Evolutionary conservation across 2,329 filamentous ascomycete genomes (phyloP), one percentile per base, ranked within the genome.

Genomic region (Talaromyces sp.): DNA sequence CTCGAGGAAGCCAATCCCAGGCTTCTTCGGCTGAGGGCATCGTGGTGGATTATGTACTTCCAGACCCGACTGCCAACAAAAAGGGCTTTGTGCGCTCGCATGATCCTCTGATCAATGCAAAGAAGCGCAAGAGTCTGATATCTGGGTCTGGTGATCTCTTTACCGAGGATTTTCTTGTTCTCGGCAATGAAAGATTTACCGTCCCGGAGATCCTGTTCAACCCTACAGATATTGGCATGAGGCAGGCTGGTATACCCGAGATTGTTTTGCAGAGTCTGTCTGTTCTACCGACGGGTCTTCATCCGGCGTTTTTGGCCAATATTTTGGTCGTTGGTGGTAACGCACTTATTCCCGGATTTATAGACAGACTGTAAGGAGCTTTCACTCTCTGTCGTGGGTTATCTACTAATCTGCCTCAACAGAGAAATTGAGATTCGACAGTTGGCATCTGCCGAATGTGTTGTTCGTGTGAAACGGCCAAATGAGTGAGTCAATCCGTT

Each of bases 181-280:
- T 99, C 9, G 87, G 90, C 4, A 97, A 97, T 72, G 94, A 99
- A 75, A 84, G 93, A 46, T 99, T 99, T 69, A 80, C 85, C 1
- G 88, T 96, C 0, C 93, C 94, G 0, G 94, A 99, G 70, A 80
- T 97, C 5, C 76, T 99, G 2, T 97, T 99, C 75, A 88, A 83
- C 57, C 94, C 94, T 0, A 81, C 82, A 3, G 93, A 97, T 73
- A 86, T 96, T 43, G 92, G 91, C 0, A 84, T 97, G 72, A 84
- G 85, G 48, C 89, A 96, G 66, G 85, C 88, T 0, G 94, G 94
- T 0, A 79, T 99, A 19, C 84, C 90, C 0, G 89, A 92, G 50
- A 81, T 91, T n/a, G 82, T 97, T 10, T 80, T 94, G 74, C 86
- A 97, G 70, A 89, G 87, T 11, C 74, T 99, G 13, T 81, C 84